Percentiles rank a stretch among this genome's conserved stretches.
Conservation (phyloP, 768 basidiomycete genomes). For the Suillus clintonianus region DNA sequence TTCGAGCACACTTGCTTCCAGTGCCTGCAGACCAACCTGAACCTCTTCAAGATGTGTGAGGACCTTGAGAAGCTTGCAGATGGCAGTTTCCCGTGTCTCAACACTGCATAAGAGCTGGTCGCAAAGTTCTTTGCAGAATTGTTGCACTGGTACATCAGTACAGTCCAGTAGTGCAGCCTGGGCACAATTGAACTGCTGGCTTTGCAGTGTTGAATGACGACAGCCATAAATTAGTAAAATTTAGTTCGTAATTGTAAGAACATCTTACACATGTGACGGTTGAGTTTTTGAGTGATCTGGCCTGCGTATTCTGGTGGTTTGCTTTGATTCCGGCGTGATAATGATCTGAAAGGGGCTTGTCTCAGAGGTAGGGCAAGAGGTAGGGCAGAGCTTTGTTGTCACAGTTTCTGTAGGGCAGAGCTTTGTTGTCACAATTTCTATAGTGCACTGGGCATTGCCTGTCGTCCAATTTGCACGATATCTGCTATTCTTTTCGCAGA, state of each 20-base stretch:
- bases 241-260: not conserved
- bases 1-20: not conserved
- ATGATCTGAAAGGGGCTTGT: no score
- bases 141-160: not conserved
- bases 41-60: not conserved
- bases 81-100: not conserved
- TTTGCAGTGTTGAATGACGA: not conserved
- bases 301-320: not conserved
- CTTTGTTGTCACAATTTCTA: no score
- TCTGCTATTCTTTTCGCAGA: slow-evolving; percentile 11
- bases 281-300: not conserved
- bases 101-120: not conserved
- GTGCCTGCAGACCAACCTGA: not conserved
- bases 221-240: not conserved
- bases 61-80: not conserved
- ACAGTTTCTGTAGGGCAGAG: not conserved
- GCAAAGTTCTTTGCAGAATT: not conserved
- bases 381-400: no score
- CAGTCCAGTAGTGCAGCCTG: not conserved
- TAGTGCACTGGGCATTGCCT: no score
- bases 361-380: no score
- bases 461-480: no score
- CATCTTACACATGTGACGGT: not conserved
- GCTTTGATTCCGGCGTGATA: not conserved
- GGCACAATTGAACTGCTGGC: not conserved